Percentiles rank a stretch among this genome's conserved stretches.
Conservation (phyloP, 2,329 filamentous ascomycete species). For the Sporothrix curviconia region DNA sequence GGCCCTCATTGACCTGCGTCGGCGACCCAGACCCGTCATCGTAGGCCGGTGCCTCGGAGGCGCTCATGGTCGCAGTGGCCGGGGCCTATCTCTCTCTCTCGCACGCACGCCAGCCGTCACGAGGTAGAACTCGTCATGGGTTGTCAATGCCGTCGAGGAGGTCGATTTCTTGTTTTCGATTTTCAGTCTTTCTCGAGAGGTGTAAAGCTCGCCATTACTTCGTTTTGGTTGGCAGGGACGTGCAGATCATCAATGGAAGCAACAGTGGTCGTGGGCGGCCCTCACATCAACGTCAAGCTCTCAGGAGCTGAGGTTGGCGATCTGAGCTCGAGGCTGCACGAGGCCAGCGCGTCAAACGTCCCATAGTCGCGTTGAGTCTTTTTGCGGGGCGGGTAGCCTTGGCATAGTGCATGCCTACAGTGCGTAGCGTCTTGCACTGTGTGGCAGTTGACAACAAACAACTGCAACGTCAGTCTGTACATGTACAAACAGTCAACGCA, state of each 20-base stretch:
- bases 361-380: constrained; percentile 2
- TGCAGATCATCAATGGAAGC: too few species aligned
- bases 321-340: neutral
- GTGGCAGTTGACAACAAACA: neutral
- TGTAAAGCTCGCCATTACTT: neutral
- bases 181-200: neutral
- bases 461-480: too few species aligned
- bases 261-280: too few species aligned
- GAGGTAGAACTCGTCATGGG: neutral
- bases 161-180: too few species aligned
- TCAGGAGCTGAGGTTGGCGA: neutral
- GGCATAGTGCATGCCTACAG: neutral
- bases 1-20: constrained; percentile 50
- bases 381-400: neutral
- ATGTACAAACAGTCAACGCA: neutral
- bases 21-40: constrained; percentile 42
- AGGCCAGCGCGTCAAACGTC: constrained; percentile 5
- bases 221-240: neutral
- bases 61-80: constrained; percentile 10
- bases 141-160: neutral
- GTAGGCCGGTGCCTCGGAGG: neutral
- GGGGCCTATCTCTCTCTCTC: neutral
- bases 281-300: too few species aligned
- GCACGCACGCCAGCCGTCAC: neutral
- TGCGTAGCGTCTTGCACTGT: neutral